Percentiles rank a stretch among this genome's conserved stretches.
Evolutionary conservation across 768 basidiomycete species (phyloP).

Genomic region (Paxillus ammoniavirescens): DNA sequence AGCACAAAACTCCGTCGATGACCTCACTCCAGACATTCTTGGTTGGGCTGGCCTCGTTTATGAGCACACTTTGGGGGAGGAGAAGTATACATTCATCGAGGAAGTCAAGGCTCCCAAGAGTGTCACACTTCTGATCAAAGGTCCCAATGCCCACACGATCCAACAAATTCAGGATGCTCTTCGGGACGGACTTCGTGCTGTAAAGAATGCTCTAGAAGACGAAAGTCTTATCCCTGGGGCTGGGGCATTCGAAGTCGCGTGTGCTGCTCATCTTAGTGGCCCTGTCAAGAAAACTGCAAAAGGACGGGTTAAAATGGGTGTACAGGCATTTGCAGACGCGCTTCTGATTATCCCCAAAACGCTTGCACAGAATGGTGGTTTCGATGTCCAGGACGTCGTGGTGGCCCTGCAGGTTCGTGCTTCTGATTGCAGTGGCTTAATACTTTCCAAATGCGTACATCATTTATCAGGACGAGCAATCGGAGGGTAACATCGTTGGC

Average conservation of each 20-base stretch:
- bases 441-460: constrained; percentile 3
- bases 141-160: constrained; percentile 94
- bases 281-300: constrained; percentile 83
- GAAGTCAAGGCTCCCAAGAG: constrained; percentile 94
- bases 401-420: constrained; percentile 79
- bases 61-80: constrained; percentile 98
- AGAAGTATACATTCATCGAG: constrained; percentile 97
- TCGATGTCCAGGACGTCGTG: constrained; percentile 94
- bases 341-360: constrained; percentile 95
- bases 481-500: constrained; percentile 91
- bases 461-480: constrained; percentile 75
- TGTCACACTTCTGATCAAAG: constrained; percentile 96
- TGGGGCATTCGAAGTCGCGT: constrained; percentile 95
- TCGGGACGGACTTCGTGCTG: constrained; percentile 91
- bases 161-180: constrained; percentile 98
- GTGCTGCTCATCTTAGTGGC: constrained; percentile 79
- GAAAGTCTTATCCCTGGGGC: constrained; percentile 89
- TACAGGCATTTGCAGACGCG: constrained; percentile 96
- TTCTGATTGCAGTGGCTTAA: constrained; percentile 11
- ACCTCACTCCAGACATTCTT: constrained; percentile 85
- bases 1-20: constrained; percentile 98
- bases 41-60: constrained; percentile 99
- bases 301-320: constrained; percentile 94
- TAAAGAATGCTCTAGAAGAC: constrained; percentile 97
- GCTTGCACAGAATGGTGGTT: constrained; percentile 92